Evolutionary conservation across 176 grass and related monocot genomes (phyloP), one percentile per base, ranked within the genome.

Genomic region (Chrysopogon serrulatus): DNA sequence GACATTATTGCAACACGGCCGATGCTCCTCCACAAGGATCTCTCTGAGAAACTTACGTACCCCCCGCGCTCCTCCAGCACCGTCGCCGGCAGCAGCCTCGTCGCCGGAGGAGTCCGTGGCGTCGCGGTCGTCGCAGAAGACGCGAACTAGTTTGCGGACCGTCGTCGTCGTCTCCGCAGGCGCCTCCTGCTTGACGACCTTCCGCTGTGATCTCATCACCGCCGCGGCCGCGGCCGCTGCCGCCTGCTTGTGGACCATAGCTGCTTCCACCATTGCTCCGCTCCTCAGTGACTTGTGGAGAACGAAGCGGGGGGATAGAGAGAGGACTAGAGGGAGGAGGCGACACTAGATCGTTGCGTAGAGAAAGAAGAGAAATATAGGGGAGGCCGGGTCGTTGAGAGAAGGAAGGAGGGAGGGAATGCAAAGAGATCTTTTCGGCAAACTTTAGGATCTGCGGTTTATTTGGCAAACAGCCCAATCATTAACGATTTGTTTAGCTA

Each of bases 61-160:
- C 41, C 63, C 3, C 18, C 71, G 49, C 54, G 86, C 56, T 3
- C 40, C n/a, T 60, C 10, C 40, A 64, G 61, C 63, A 10, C 8
- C 41, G 37, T 19, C 11, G 48, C 70, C 36, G 63, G 6, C 59
- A 5, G 5, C 12, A 18, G 42, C 7, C 62, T 92, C 86, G 28
- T 89, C 83, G 31, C 51, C 53, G 30, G 90, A 92, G 5, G 87
- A 89, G 76, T 92, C 90, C 0, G 90, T 92, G 12, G 84, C 87
- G 37, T 92, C 87, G 0, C 24, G 44, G 16, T 92, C 90, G 5
- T 81, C 19, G 39, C 32, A 92, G 10, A 83, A 77, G 10, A 89
- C 23, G 13, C 90, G 71, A 0, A 89, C 68, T 0, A 85, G 14
- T 15, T 59, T 72, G 51, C 47, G 43, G 9, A 8, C 6, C 5